Base-by-base conservation (phyloP, 805 yeast species). In the Candida ponderosae region DNA sequence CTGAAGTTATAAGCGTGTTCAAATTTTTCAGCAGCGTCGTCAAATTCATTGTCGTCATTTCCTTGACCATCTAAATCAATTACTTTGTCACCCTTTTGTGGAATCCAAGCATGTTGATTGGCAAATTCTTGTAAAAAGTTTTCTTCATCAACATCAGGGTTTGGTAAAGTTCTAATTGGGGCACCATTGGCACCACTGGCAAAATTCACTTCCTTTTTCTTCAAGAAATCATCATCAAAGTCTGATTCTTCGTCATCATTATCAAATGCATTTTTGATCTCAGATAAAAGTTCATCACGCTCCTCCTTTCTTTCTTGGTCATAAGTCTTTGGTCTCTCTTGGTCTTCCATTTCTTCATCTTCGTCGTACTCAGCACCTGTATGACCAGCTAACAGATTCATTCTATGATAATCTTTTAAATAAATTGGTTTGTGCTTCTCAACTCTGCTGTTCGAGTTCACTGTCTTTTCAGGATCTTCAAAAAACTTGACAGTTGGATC, bases 1-100 rank as follows among this genome's bases (percentile, higher is more conserved):
- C 98, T 74, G 70, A 90, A 90, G 54, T 93, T 93, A 63, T 89
- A 90, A 0, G 95, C 96, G 44, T 78, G 77, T 60, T 93, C 98
- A 51, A 86, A 88, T 51, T 76, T 67, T 50, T 93, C 98, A 6
- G 83, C 96, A 3, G 94, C 93, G 31, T 86, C 84, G 34, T 90
- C 97, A 53, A 89, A 89, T 38, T 84, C 93, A 34, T 81, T 90
- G 40, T 79, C 87, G 36, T 64, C 70, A 27, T 55, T 61, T 38
- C 58, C 54, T 33, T 50, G 47, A 21, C 59, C 64, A 50, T 68
- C 83, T 50, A 73, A 55, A 37, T 72, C 55, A 26, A 78, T 65
- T 5, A 68, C 68, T 46, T 73, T 74, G 45, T 81, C 86, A 37
- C 74, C 74, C 36, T 75, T 66, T 35, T 70, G 71, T 27, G 96